Evolutionary conservation across 1,139 yeast genomes (phyloP).

Genomic region (Yamadazyma sp.): DNA sequence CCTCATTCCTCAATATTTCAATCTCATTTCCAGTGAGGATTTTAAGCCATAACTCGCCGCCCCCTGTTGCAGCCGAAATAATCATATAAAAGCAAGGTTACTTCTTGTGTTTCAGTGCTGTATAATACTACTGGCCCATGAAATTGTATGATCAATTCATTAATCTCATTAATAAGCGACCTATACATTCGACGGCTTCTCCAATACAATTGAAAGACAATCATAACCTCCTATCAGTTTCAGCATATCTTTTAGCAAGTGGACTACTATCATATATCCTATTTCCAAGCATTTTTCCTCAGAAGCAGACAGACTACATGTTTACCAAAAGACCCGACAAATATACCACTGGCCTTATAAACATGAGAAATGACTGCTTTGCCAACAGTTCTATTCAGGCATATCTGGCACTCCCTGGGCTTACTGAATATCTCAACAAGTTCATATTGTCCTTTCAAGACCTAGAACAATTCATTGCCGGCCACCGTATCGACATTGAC

Average conservation of each 20-base stretch:
- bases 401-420: conserved; percentile 63
- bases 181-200: conserved; percentile 1
- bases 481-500: conserved; percentile 22
- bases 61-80: background rate
- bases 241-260: background rate
- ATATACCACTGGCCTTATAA: conserved; percentile 78
- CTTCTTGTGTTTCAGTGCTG: no score
- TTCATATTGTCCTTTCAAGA: conserved; percentile 27
- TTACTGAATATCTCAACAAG: conserved; percentile 61
- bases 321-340: conserved; percentile 64
- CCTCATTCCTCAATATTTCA: background rate
- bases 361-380: conserved; percentile 85
- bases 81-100: background rate
- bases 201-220: background rate
- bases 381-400: conserved; percentile 93
- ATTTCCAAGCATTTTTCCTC: conserved; percentile 13
- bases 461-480: conserved; percentile 29
- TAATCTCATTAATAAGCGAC: conserved; percentile 11
- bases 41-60: background rate
- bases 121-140: conserved; percentile 8
- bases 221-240: background rate
- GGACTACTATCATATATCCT: conserved; percentile 12
- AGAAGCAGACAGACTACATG: conserved; percentile 22
- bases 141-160: conserved; percentile 11
- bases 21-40: background rate